Evolutionary conservation across 352 stramenopile species (phyloP), one percentile per base, ranked within the genome.

Genomic region (Saprolegnia parasitica): DNA sequence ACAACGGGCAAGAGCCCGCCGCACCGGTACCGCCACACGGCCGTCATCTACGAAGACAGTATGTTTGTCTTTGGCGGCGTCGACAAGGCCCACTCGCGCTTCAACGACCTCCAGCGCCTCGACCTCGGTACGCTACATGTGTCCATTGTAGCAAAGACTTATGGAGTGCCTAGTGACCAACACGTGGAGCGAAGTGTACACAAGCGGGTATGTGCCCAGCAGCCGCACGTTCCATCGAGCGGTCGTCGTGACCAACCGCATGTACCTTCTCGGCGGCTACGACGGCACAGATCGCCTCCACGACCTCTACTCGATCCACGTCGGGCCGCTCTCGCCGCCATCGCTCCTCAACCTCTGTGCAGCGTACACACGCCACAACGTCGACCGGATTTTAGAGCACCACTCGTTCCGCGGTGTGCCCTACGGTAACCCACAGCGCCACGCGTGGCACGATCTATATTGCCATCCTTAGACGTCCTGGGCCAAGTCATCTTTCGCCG

Each of bases 61-160:
- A 96, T 96, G 87, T 91, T 93, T 67, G 83, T 96, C 13, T 96
- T 96, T 73, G 87, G 87, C 40, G 87, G 87, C n/a, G 88, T 96
- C 6, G 88, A 96, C 80, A 96, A 96, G 71, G 86, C 84, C 0
- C 88, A 96, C 74, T 89, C 79, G 39, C 86, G 88, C 2, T 96
- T 94, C 55, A 94, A 95, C 67, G 88, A 96, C 68, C 71, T 96
- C 24, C 83, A 93, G 68, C 77, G 81, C 42, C 77, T 94, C 4
- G 81, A 95, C 68, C 71, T 93, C 20, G 74, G 76, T 79, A 73
- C 37, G 72, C 24, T 21, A 10, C 23, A 21, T 21, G n/a, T 11
- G 26, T 68, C 23, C 18, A 10, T 39, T n/a, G 10, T 35, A 29
- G 9, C 0, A 65, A 9, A 26, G 47, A 15, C 6, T 29, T 58